Percentiles rank a stretch among this genome's conserved stretches.
Evolutionary conservation across 208 protist species (phyloP).

Genomic region (Crithidia expoeki): DNA sequence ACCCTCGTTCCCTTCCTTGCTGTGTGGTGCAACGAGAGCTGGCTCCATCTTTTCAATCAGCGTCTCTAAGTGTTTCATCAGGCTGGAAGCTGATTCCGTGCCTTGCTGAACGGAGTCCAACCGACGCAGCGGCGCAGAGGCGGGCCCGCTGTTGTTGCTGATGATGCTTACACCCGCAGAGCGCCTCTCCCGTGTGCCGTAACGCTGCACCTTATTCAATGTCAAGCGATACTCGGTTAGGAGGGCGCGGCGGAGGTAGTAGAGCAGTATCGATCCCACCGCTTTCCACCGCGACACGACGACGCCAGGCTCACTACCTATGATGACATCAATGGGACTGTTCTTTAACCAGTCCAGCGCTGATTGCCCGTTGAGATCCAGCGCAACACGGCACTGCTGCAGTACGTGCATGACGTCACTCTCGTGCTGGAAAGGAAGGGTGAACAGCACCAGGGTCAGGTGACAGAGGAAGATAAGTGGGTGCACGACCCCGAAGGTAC

Average conservation of each 20-base stretch:
- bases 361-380: slow-evolving; percentile 68
- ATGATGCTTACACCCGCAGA: background rate
- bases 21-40: background rate
- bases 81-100: background rate
- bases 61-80: slow-evolving; percentile 5
- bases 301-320: background rate
- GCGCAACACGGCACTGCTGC: slow-evolving; percentile 54
- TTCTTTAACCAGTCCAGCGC: slow-evolving; percentile 21
- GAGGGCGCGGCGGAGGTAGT: slow-evolving; percentile 45
- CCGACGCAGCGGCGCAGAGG: background rate
- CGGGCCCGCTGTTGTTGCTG: background rate
- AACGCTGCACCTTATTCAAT: slow-evolving; percentile 34
- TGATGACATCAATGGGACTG: background rate
- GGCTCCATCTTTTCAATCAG: slow-evolving; percentile 11
- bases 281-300: slow-evolving; percentile 47
- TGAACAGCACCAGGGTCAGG: slow-evolving; percentile 52
- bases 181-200: slow-evolving; percentile 4
- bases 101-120: background rate
- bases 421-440: slow-evolving; percentile 60
- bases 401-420: slow-evolving; percentile 61
- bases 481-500: slow-evolving; percentile 24
- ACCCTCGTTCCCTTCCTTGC: background rate
- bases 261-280: slow-evolving; percentile 55
- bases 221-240: slow-evolving; percentile 48
- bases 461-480: slow-evolving; percentile 64